These are phyloP conservation scores for Cyclotella cryptica DNA, from an alignment of 108 stramenopile genomes.

Conservation along the genomic window DNA sequence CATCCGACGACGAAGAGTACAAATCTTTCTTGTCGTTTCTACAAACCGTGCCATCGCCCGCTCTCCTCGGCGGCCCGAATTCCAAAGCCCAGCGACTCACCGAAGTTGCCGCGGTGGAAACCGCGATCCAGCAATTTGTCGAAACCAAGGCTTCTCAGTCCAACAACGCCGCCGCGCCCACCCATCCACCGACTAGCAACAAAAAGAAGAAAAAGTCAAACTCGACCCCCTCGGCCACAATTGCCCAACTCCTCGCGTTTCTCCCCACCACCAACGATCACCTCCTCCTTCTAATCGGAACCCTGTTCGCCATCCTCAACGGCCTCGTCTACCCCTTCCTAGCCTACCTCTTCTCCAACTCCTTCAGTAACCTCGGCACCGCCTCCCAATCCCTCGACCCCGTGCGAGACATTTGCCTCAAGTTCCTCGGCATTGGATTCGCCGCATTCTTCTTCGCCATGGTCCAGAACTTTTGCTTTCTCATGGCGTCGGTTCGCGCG, in stretches of 20 bases:
- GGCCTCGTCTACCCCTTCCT: conserved; percentile 58
- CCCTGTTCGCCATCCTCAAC: conserved; percentile 37
- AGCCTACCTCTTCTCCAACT: conserved; percentile 65
- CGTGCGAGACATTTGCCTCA: conserved; percentile 57
- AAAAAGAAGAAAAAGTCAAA: conserved; percentile 24
- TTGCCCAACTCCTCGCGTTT: conserved; percentile 51
- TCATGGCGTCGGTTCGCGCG: conserved; percentile 46
- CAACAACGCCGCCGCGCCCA: not conserved
- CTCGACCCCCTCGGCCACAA: conserved; percentile 27
- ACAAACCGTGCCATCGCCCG: not conserved
- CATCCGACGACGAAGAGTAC: not conserved
- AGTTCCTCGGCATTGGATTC: conserved; percentile 60
- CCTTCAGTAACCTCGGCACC: conserved; percentile 53
- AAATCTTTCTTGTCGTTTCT: not conserved
- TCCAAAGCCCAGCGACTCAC: not conserved
- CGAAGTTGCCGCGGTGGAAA: not conserved
- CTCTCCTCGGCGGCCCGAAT: not conserved
- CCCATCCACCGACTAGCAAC: too few species aligned
- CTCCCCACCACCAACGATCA: conserved; percentile 35
- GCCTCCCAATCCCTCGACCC: conserved; percentile 37
- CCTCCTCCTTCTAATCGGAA: conserved; percentile 31
- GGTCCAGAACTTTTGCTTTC: conserved; percentile 53
- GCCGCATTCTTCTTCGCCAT: conserved; percentile 62
- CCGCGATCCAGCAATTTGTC: not conserved
- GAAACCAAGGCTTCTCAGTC: not conserved